Evolutionary conservation across 441 rosid genomes (phyloP), one percentile per base, ranked within the genome.

Genomic region (Brassica hybrid): DNA sequence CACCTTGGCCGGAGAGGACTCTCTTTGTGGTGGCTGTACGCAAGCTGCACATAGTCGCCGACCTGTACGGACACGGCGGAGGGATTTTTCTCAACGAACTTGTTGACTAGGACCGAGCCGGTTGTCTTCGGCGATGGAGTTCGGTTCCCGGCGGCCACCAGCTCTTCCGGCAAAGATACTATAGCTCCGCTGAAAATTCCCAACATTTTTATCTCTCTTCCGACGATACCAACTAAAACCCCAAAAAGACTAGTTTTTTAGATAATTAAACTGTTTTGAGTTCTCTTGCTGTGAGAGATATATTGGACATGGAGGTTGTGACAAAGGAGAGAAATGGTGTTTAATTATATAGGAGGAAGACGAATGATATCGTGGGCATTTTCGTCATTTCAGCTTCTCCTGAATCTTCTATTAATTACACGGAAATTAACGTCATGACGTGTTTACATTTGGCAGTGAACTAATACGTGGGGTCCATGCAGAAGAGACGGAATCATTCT

Each of bases 131-230:
- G 99, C 2, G 99, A 93, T 56, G 99, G 99, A 7, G 99, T 94
- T 81, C 99, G 84, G 86, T 91, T 73, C 36, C 99, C 99, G 34
- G 99, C 99, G 0, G 93, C 97, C 80, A 94, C 98, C 70, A 93
- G 91, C 84, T 94, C 99, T 14, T 93, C 98, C 67, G 99, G 99
- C 8, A 93, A 91, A 1, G 97, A 87, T 68, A 94, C 82, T 67
- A 94, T 81, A 30, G 86, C 77, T 80, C 98, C 78, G 85, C 97
- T 91, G 79, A 94, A 93, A 19, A 93, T 88, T 74, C 99, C 99
- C 85, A 94, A 84, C 99, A 94, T 94, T 76, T 75, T 27, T 61
- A 45, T 69, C 63, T 78, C 83, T 63, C 80, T 25, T 68, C 10
- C 57, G 57, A 14, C 8, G 57, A 45, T 52, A 16, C 2, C 19